A percentile compares a stretch with the other conserved stretches of the same genome.
These are phyloP conservation scores for Schwanniomyces occidentalis DNA, from an alignment of 805 yeast species.

Conservation along the genomic window DNA sequence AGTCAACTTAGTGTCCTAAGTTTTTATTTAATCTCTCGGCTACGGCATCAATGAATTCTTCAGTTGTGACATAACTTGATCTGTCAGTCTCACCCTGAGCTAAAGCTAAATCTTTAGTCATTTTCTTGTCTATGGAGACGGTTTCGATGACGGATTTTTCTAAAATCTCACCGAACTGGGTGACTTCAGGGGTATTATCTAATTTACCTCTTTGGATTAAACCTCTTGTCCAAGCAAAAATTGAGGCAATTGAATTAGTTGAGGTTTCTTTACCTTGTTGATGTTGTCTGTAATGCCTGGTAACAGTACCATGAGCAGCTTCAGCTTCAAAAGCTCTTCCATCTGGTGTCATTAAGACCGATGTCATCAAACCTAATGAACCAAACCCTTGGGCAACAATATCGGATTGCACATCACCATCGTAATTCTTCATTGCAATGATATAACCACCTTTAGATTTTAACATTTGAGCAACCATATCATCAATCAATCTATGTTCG, in stretches of 20 bases:
- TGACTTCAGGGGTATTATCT: slow-evolving; percentile 84
- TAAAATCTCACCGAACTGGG: slow-evolving; percentile 71
- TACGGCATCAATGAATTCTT: slow-evolving; percentile 85
- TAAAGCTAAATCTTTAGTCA: slow-evolving; percentile 96
- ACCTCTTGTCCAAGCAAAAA: slow-evolving; percentile 97
- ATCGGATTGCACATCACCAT: slow-evolving; percentile 96
- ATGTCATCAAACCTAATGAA: slow-evolving; percentile 94
- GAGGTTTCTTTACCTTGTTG: slow-evolving; percentile 97
- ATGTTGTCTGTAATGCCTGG: slow-evolving; percentile 94
- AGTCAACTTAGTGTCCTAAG: slow-evolving; percentile 13
- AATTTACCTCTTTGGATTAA: slow-evolving; percentile 87
- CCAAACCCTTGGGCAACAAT: slow-evolving; percentile 98
- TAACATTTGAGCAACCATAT: slow-evolving; percentile 98
- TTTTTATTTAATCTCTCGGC: slow-evolving; percentile 56
- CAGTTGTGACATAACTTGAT: slow-evolving; percentile 81
- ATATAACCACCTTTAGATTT: slow-evolving; percentile 94
- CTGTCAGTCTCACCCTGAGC: slow-evolving; percentile 87
- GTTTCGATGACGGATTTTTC: slow-evolving; percentile 87
- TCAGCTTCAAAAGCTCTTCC: slow-evolving; percentile 94
- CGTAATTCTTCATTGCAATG: slow-evolving; percentile 96
- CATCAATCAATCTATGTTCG: slow-evolving; percentile 95
- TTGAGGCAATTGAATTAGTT: slow-evolving; percentile 95
- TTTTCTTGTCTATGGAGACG: slow-evolving; percentile 77
- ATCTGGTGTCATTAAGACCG: slow-evolving; percentile 95
- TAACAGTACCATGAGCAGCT: slow-evolving; percentile 99